Conservation (phyloP, 2,329 filamentous ascomycete genomes). For the Blastomyces percursus region DNA sequence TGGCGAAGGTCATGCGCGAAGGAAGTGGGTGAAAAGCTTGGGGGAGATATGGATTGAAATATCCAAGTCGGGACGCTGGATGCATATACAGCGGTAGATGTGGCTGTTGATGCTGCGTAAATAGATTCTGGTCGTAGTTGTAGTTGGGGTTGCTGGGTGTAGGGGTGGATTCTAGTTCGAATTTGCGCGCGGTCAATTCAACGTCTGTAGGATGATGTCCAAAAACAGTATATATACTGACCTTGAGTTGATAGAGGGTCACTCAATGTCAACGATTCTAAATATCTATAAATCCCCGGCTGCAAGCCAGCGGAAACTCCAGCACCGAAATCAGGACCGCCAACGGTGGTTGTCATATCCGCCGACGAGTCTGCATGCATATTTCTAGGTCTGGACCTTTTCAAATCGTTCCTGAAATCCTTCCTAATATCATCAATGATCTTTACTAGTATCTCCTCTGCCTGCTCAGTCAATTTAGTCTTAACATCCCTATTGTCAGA, state of each 20-base stretch:
- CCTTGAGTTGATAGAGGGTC: not conserved
- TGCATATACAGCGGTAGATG: not conserved
- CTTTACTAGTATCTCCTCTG: not conserved
- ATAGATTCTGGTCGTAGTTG: not conserved
- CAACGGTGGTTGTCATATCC: conserved; percentile 1
- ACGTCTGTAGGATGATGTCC: not conserved
- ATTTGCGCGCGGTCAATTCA: not conserved
- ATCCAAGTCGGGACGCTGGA: not conserved
- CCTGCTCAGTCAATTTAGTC: not conserved
- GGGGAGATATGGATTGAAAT: not conserved
- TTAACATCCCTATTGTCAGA: not conserved
- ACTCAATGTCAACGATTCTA: not conserved
- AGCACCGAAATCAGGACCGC: not conserved
- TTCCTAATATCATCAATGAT: not conserved
- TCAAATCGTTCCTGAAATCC: not conserved
- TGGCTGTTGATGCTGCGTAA: not conserved
- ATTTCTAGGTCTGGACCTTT: not conserved
- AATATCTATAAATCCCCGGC: not conserved
- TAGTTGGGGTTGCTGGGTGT: not conserved
- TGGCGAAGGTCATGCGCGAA: not conserved
- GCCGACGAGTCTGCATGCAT: conserved; percentile 5
- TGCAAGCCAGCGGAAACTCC: not conserved
- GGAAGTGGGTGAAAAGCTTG: not conserved
- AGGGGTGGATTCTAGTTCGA: not conserved
- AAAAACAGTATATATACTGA: not conserved